Base-by-base conservation (phyloP, 1,284 basidiomycete species). In the Ceratobasidium sp. region DNA sequence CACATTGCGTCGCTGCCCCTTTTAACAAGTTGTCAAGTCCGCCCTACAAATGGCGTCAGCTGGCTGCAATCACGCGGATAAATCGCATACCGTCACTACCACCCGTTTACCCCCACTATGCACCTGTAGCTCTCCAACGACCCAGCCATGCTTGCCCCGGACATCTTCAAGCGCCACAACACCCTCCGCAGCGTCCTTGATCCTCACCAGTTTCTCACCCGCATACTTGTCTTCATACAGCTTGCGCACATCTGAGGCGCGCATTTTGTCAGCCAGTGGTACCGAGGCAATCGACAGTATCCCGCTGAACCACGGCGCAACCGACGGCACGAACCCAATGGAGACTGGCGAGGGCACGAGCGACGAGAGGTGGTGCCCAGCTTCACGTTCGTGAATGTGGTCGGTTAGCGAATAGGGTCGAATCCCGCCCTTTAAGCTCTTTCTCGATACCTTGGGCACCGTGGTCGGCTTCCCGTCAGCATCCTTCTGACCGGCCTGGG, bases 321-420 rank as follows among this genome's bases (percentile, higher is more conserved):
- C 95, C 63, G 86, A 85, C 0, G 97, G 97, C 46, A 96, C 85
- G 83, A 99, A 99, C 11, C 91, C 93, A 39, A 98, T 81, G 76
- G 90, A 88, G 76, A 97, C 83, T 6, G 76, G 43, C 69, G 78
- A 46, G 65, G 77, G 39, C 39, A 88, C 81, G 39, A 97, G 87
- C 19, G 81, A 83, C 1, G 91, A 89, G 56, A 99, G 89, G 81
- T 98, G 97, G 75, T 85, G 84, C 1, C 89, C 89, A 0, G 96
- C 93, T 83, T 99, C 97, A 64, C 97, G 93, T 83, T 99, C 97
- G 85, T 99, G 97, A 80, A 99, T 98, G 84, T 99, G 97, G 83
- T 98, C 96, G 2, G 97, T 99, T 34, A 99, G 84, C 0, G 94
- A 79, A 83, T 99, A 99, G 0, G 96, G 91, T 48, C 90, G 87